Percentiles rank a stretch among this genome's conserved stretches.
Conservation (phyloP, 805 yeast genomes). For the Zygoascus bituminiphila region DNA sequence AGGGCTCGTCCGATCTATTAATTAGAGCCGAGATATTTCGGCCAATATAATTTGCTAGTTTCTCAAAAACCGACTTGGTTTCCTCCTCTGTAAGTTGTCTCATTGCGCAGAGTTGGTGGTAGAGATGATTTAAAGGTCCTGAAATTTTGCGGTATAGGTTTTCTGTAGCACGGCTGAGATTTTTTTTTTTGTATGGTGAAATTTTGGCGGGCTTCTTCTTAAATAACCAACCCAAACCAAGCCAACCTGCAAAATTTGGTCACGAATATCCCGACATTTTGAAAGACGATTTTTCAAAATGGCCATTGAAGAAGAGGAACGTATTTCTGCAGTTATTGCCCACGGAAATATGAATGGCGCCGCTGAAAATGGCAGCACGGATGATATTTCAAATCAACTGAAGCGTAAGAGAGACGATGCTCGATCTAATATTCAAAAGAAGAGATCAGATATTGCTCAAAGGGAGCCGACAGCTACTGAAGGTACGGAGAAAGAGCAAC, state of each 20-base stretch:
- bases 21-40: constrained; percentile 83
- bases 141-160: not conserved
- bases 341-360: not conserved
- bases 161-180: not conserved
- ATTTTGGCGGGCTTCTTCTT: too few relatives aligned
- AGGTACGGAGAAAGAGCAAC: constrained; percentile 21
- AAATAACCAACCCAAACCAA: too few relatives aligned
- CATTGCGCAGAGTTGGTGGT: constrained; percentile 40
- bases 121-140: not conserved
- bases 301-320: not conserved
- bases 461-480: constrained; percentile 20
- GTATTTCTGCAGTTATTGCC: not conserved
- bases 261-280: not conserved
- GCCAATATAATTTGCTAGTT: constrained; percentile 94
- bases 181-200: too few relatives aligned
- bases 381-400: not conserved
- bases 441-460: constrained; percentile 1
- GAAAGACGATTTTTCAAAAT: not conserved
- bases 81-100: constrained; percentile 95
- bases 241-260: not conserved
- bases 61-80: constrained; percentile 91
- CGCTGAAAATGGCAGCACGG: not conserved
- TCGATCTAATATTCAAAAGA: not conserved
- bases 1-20: constrained; percentile 75
- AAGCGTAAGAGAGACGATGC: constrained; percentile 1